A percentile compares a stretch with the other conserved stretches of the same genome.
Conservation (phyloP, 345 rosid genomes). For the Salix arbutifolia region DNA sequence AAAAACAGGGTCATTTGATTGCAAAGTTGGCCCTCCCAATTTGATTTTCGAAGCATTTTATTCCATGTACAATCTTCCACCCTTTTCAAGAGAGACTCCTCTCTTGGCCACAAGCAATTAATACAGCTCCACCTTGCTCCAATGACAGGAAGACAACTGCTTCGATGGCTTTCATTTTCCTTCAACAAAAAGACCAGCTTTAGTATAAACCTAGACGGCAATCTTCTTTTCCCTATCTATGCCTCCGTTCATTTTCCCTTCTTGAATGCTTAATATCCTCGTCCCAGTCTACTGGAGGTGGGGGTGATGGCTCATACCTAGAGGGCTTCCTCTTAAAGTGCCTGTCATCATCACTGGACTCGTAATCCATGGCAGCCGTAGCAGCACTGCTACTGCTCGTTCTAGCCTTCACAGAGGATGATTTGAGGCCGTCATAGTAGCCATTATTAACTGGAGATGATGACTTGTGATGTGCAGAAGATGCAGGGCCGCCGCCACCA, state of each 20-base stretch:
- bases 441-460: conserved; percentile 39
- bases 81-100: background rate
- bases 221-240: conserved; percentile 16
- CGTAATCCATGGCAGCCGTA: conserved; percentile 45
- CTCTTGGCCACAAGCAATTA: background rate
- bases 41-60: background rate
- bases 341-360: conserved; percentile 85
- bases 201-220: background rate
- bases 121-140: background rate
- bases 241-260: conserved; percentile 38
- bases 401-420: conserved; percentile 32
- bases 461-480: conserved; percentile 37
- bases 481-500: background rate
- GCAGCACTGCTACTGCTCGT: conserved; percentile 30
- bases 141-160: background rate
- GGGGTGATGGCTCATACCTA: conserved; percentile 70
- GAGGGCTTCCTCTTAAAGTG: conserved; percentile 93
- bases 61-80: background rate
- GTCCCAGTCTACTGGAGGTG: conserved; percentile 37
- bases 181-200: background rate
- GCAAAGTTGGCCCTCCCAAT: background rate
- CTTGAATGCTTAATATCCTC: conserved; percentile 37
- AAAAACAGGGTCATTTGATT: background rate
- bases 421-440: conserved; percentile 34
- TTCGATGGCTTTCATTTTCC: background rate